A percentile compares a stretch with the other conserved stretches of the same genome.
These are phyloP conservation scores for Boechera stricta DNA, from an alignment of 345 rosid species.

Conservation along the genomic window DNA sequence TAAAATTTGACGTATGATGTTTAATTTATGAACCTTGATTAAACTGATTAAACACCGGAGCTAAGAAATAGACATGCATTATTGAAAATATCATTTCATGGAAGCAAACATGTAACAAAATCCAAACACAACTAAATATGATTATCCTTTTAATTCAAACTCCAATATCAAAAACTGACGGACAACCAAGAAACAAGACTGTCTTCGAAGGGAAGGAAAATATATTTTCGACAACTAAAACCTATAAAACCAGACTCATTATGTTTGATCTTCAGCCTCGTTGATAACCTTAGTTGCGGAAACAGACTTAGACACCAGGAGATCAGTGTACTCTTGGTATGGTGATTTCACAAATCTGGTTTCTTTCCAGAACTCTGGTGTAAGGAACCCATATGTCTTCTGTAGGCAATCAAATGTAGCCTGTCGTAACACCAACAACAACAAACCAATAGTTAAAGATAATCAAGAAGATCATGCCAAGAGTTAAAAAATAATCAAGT, in stretches of 20 bases:
- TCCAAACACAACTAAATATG: background rate
- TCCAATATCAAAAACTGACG: background rate
- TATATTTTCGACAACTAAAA: conserved; percentile 3
- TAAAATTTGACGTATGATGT: too few relatives aligned
- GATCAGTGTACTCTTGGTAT: conserved; percentile 65
- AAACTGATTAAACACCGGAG: background rate
- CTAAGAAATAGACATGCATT: background rate
- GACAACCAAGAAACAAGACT: background rate
- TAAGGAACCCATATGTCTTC: too few relatives aligned
- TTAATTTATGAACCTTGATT: too few relatives aligned
- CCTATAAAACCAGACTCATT: conserved; percentile 3
- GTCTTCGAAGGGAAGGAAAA: background rate
- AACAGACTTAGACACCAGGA: conserved; percentile 45
- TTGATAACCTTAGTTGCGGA: background rate
- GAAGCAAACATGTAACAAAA: background rate
- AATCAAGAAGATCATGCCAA: too few relatives aligned
- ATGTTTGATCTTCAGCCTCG: conserved; percentile 30
- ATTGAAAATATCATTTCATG: background rate
- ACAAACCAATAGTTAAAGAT: too few relatives aligned
- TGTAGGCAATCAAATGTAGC: too few relatives aligned
- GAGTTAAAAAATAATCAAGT: too few relatives aligned
- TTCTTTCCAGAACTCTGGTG: too few relatives aligned
- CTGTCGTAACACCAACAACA: too few relatives aligned
- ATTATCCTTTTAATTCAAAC: background rate
- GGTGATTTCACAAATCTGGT: too few relatives aligned